These are phyloP conservation scores for Neurospora sp. DNA, from an alignment of 495 filamentous ascomycete genomes.

Conservation along the genomic window DNA sequence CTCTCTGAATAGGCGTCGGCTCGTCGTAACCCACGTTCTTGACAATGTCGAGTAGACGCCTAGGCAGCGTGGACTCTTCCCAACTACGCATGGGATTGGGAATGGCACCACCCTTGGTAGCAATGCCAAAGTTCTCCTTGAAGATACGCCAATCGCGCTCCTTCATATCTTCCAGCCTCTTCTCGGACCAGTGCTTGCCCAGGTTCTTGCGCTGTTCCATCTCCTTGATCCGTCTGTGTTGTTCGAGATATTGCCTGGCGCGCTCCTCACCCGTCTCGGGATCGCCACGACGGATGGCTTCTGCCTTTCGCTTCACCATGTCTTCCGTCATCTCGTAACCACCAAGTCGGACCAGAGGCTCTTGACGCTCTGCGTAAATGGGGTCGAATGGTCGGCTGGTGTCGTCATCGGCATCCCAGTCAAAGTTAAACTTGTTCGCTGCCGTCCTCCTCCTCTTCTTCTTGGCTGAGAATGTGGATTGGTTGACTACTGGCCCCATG, in stretches of 20 bases:
- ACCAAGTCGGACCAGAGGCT: conserved; percentile 59
- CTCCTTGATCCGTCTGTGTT: conserved; percentile 52
- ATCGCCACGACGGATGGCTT: conserved; percentile 69
- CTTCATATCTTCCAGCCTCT: conserved; percentile 89
- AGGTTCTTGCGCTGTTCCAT: conserved; percentile 62
- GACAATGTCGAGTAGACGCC: conserved; percentile 72
- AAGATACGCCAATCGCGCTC: conserved; percentile 99
- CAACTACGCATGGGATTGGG: conserved; percentile 96
- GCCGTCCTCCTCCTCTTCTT: conserved; percentile 92
- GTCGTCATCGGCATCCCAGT: conserved; percentile 95
- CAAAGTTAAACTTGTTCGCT: conserved; percentile 98
- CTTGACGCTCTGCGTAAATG: conserved; percentile 64
- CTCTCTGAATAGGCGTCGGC: conserved; percentile 84
- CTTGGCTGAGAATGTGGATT: conserved; percentile 86
- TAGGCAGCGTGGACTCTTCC: conserved; percentile 75
- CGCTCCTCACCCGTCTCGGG: conserved; percentile 66
- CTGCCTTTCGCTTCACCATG: conserved; percentile 62
- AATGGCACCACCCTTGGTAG: conserved; percentile 78
- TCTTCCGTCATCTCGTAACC: conserved; percentile 71
- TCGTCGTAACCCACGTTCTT: conserved; percentile 84
- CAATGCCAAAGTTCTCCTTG: conserved; percentile 98
- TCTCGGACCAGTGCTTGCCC: conserved; percentile 95
- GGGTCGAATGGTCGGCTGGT: conserved; percentile 86
- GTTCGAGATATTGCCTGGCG: conserved; percentile 74
- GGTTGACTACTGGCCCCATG: conserved; percentile 83